Conservation (phyloP, 768 basidiomycete genomes). For the Tylopilus felleus region DNA sequence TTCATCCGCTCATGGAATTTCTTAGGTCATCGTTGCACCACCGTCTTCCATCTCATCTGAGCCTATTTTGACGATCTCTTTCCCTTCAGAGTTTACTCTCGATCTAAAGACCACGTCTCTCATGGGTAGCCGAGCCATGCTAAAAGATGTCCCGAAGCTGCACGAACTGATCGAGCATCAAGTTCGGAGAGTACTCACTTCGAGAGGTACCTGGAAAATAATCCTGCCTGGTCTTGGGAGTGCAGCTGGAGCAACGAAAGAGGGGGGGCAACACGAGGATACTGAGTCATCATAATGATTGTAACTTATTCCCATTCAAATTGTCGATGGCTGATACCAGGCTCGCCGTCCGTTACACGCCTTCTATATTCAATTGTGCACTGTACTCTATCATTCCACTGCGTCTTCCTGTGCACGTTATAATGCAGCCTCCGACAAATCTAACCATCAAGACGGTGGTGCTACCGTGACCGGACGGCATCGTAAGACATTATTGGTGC, state of each 20-base stretch:
- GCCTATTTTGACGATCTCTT: conserved; percentile 64
- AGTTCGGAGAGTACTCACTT: conserved; percentile 61
- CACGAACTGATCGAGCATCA: conserved; percentile 92
- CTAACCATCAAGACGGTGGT: background rate
- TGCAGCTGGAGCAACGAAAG: conserved; percentile 22
- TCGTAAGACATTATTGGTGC: background rate
- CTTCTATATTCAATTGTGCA: conserved; percentile 8
- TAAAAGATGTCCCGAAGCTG: conserved; percentile 95
- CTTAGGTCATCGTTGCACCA: conserved; percentile 60
- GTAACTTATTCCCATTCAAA: background rate
- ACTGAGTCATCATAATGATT: conserved; percentile 1
- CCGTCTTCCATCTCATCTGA: conserved; percentile 51
- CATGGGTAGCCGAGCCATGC: conserved; percentile 94
- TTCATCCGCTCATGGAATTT: conserved; percentile 1
- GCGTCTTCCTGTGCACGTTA: background rate
- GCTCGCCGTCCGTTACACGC: background rate
- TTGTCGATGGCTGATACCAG: background rate
- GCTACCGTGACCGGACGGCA: background rate
- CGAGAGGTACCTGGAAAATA: conserved; percentile 63
- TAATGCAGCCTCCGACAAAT: background rate
- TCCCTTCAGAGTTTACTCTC: conserved; percentile 85
- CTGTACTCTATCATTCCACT: background rate
- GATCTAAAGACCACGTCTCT: conserved; percentile 86
- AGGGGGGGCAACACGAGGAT: conserved; percentile 26
- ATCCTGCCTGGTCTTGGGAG: conserved; percentile 60